phyloP scores from a whole-genome alignment of 306 rosid genomes.

The Biancaea sappan region DNA sequence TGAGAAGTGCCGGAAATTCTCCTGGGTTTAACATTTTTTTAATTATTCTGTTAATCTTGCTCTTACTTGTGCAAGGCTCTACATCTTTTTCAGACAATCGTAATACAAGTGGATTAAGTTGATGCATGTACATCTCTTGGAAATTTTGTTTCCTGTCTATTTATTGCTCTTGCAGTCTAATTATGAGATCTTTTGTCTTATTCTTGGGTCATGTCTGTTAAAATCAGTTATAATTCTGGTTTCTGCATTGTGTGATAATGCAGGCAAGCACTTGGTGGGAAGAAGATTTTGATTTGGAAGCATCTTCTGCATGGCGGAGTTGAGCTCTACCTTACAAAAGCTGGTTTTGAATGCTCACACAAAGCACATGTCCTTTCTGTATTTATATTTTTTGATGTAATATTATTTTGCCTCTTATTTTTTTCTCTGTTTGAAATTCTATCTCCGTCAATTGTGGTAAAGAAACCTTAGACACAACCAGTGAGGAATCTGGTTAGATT shows the following conservation, averaged over 20 bases:
- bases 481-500: not conserved
- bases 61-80: conserved; percentile 8
- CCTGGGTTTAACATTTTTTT: not conserved
- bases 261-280: conserved; percentile 98
- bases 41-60: not conserved
- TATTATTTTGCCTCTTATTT: conserved; percentile 1
- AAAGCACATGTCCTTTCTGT: not conserved
- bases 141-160: conserved; percentile 16
- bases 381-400: conserved; percentile 19
- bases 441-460: not conserved
- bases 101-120: conserved; percentile 15
- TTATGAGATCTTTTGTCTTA: conserved; percentile 18
- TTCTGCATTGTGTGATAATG: conserved; percentile 28
- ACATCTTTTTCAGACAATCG: not conserved
- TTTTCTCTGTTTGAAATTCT: conserved; percentile 1
- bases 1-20: not conserved
- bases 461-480: conserved; percentile 7
- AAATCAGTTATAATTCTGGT: conserved; percentile 24
- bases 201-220: not conserved
- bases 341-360: conserved; percentile 24
- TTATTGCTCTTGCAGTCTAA: not conserved
- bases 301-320: conserved; percentile 85
- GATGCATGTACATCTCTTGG: not conserved
- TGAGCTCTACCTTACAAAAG: conserved; percentile 36
- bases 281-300: conserved; percentile 80